These are phyloP conservation scores for Mitragyna speciosa DNA, from an alignment of 257 asterid genomes.

Conservation along the genomic window DNA sequence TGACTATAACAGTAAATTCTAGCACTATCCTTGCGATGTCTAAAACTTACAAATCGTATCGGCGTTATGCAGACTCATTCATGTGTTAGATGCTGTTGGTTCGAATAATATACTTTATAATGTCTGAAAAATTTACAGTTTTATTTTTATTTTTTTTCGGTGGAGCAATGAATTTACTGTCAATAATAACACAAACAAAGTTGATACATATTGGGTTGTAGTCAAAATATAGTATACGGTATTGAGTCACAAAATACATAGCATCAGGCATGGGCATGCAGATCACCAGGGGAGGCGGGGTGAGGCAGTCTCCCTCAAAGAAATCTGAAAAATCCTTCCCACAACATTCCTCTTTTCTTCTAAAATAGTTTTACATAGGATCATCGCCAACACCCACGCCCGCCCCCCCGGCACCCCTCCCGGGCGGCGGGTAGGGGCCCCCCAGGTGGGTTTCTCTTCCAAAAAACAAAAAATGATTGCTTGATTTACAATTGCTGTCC, in stretches of 20 bases:
- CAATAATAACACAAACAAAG: not conserved
- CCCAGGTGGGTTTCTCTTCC: too few relatives aligned
- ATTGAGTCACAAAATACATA: not conserved
- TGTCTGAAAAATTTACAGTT: not conserved
- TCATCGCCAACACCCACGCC: too few relatives aligned
- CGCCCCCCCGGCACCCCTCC: too few relatives aligned
- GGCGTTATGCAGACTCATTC: not conserved
- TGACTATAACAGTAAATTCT: not conserved
- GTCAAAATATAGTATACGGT: constrained; percentile 3
- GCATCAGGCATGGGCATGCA: not conserved
- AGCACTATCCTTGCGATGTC: not conserved
- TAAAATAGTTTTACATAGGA: too few relatives aligned
- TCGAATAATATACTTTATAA: not conserved
- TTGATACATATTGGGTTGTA: not conserved
- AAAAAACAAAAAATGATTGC: too few relatives aligned
- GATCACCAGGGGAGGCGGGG: too few relatives aligned
- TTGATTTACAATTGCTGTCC: too few relatives aligned
- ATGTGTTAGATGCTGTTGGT: not conserved
- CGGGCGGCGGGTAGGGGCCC: too few relatives aligned
- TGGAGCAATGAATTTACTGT: not conserved
- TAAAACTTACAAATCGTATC: not conserved
- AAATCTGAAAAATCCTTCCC: too few relatives aligned
- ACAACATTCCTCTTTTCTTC: too few relatives aligned
- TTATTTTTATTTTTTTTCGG: too few relatives aligned
- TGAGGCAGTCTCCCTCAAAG: too few relatives aligned